phyloP scores from a whole-genome alignment of 176 grass and related monocot species.

The Cymbopogon citratus region DNA sequence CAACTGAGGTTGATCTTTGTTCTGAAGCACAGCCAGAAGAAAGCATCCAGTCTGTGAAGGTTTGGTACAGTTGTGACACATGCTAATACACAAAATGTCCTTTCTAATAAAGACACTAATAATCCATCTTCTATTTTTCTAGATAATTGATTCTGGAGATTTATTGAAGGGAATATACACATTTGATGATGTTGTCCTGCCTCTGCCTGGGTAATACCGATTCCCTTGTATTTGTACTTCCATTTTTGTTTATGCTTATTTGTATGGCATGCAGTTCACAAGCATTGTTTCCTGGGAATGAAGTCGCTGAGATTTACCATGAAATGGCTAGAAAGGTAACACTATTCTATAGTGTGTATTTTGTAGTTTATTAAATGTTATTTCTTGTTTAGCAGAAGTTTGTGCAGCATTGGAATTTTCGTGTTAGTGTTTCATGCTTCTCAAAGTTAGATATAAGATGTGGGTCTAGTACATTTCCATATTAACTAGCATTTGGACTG shows the following conservation, averaged over 20 bases:
- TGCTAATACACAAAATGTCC: neutral
- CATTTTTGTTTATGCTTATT: conserved; percentile 15
- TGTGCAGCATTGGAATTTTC: neutral
- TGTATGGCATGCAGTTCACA: conserved; percentile 59
- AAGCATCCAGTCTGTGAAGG: conserved; percentile 70
- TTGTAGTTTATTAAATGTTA: conserved; percentile 16
- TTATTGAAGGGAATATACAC: conserved; percentile 67
- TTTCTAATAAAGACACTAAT: conserved; percentile 11
- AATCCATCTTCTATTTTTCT: neutral
- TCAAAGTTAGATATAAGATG: neutral
- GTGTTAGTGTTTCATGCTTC: neutral
- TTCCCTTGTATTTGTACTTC: neutral
- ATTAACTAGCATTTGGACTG: neutral
- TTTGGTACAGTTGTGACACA: conserved; percentile 24
- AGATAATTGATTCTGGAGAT: conserved; percentile 78
- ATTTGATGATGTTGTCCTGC: conserved; percentile 90
- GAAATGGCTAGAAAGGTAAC: conserved; percentile 84
- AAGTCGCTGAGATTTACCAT: conserved; percentile 80
- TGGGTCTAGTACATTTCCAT: neutral
- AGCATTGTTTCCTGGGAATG: conserved; percentile 78
- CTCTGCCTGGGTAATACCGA: conserved; percentile 79
- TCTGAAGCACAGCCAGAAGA: conserved; percentile 73
- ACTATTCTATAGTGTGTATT: neutral
- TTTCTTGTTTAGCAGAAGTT: conserved; percentile 16
- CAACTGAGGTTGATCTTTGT: conserved; percentile 45